Evolutionary conservation across 1,284 basidiomycete genomes (phyloP), one percentile per base, ranked within the genome.

Genomic region (Rhodotorula sp.): DNA sequence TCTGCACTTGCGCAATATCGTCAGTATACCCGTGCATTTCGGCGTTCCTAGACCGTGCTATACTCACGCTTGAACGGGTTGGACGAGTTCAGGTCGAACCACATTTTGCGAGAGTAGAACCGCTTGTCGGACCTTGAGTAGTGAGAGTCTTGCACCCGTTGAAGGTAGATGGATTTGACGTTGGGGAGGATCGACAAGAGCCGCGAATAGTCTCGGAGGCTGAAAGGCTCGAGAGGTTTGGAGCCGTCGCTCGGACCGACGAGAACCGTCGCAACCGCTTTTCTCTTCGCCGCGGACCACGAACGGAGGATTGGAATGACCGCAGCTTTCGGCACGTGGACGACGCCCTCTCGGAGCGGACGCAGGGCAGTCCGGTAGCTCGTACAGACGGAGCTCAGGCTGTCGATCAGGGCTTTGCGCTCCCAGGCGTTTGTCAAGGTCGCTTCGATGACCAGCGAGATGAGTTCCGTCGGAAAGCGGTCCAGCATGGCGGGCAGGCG

Each of bases 401-500:
- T 18, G 49, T 51, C 49, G 49, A 51, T 18, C 49, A 23, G 18
- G 18, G 18, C 49, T 23, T 51, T 51, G 49, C 49, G 49, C 49
- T 18, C 23, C 49, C 49, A 51, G 49, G 23, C 23, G 20, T 18
- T 21, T 18, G 18, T 7, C 10, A 23, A 51, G 6, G 49, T 51
- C 20, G 29, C 29, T 2, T 29, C 29, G 43, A 49, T n/a, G 47
- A 49, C 29, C 20, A 29, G 26, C 29, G 14, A 6, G 60, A 62
- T 7, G 47, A 62, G 29, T 26, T 49, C 60, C 0, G n/a, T 26
- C 8, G 60, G 48, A 5, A 62, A 29, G 5, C 16, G 26, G 47
- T 62, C 60, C 29, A 62, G 60, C 47, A 62, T 51, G n/a, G 60
- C 47, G 8, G 34, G 34, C 34, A 39, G 34, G 34, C 34, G 34